phyloP scores from a whole-genome alignment of 257 asterid species.

The Leonotis leonurus region DNA sequence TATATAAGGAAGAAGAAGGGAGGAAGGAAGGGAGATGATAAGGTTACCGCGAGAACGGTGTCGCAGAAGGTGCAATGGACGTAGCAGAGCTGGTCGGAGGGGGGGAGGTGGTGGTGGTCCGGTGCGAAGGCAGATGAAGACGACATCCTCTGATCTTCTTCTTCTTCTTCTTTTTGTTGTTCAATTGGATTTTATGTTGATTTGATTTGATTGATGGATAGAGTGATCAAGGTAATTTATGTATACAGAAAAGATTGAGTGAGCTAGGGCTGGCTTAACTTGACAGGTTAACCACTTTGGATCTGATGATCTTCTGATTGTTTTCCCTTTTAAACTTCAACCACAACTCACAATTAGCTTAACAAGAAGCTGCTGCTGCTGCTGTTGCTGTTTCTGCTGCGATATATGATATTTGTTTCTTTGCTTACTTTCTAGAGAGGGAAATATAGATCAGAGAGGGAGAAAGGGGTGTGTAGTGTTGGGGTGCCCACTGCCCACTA shows the following conservation, averaged over 20 bases:
- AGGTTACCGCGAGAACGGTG: constrained; percentile 82
- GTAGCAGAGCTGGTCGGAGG: constrained; percentile 91
- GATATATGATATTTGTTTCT: no score
- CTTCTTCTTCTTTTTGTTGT: no score
- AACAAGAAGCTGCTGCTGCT: no score
- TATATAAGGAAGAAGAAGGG: no score
- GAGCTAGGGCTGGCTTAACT: no score
- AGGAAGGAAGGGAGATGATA: not conserved
- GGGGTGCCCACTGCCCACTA: constrained; percentile 25
- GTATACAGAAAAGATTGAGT: constrained; percentile 31
- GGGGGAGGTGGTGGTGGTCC: constrained; percentile 64
- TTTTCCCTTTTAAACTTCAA: no score
- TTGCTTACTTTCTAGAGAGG: not conserved
- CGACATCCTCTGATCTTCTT: no score
- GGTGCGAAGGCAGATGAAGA: constrained; percentile 79
- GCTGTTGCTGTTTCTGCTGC: no score
- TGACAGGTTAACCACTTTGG: no score
- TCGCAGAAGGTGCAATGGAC: constrained; percentile 88
- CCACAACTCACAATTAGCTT: no score
- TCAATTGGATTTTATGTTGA: constrained; percentile 25
- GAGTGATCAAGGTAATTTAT: constrained; percentile 41
- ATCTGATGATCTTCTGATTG: constrained; percentile 48
- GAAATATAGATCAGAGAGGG: constrained; percentile 9
- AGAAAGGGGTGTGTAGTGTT: constrained; percentile 2
- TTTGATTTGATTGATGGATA: constrained; percentile 52